A percentile compares a stretch with the other conserved stretches of the same genome.
Evolutionary conservation across 257 asterid species (phyloP).

Genomic region (Salvia miltiorrhiza): DNA sequence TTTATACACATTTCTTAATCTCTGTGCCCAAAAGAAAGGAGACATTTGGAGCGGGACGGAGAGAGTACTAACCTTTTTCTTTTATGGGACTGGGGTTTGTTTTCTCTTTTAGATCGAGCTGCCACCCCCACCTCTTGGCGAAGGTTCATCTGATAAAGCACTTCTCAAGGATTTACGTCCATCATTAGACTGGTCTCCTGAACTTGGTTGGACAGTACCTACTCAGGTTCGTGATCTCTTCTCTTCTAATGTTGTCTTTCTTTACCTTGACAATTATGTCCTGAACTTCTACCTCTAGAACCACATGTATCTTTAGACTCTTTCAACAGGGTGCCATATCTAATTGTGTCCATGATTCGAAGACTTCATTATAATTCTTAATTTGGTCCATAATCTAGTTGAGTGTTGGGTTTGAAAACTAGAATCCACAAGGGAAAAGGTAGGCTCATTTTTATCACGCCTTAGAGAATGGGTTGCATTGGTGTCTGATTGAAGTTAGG

Average conservation of each 20-base stretch:
- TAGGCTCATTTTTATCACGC: background rate
- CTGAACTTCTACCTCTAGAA: background rate
- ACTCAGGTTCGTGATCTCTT: constrained; percentile 37
- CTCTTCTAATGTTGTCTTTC: background rate
- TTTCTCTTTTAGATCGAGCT: constrained; percentile 50
- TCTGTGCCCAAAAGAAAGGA: too few species aligned
- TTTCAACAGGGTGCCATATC: background rate
- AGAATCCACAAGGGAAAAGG: background rate
- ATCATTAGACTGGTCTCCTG: constrained; percentile 71
- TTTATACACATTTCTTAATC: too few species aligned
- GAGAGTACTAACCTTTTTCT: background rate
- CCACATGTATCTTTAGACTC: background rate
- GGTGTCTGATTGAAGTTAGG: background rate
- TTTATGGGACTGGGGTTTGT: constrained; percentile 1
- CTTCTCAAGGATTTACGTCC: constrained; percentile 67
- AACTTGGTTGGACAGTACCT: constrained; percentile 69
- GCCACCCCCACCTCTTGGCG: constrained; percentile 59
- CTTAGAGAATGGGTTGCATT: background rate
- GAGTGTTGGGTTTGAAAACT: background rate
- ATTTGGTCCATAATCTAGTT: background rate
- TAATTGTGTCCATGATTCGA: background rate
- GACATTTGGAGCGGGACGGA: too few species aligned
- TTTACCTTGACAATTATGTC: background rate
- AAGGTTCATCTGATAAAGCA: constrained; percentile 52
- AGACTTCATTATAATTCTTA: background rate